Conservation (phyloP, 768 basidiomycete species). For the Rhodosporidiobolus odoratus region DNA sequence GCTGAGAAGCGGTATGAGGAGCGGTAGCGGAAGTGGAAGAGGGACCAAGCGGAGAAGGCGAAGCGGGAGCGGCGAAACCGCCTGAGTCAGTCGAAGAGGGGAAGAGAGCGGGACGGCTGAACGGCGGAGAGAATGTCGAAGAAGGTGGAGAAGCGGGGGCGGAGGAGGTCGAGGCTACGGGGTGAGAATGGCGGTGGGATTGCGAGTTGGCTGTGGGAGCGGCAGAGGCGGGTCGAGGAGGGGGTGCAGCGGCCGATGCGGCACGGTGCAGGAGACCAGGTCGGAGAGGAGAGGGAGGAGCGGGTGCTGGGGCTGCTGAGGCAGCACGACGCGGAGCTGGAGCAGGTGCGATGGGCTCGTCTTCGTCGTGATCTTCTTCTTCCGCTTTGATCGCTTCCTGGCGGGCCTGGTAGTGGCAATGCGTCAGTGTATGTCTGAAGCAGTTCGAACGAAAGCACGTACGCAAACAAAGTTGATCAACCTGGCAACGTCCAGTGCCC, state of each 20-base stretch:
- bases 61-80: neutral
- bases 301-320: slow-evolving; percentile 18
- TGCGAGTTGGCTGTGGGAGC: slow-evolving; percentile 1
- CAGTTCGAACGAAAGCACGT: neutral
- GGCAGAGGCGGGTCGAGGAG: slow-evolving; percentile 13
- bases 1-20: neutral
- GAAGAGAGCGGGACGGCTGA: neutral
- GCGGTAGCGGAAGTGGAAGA: neutral
- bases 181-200: neutral
- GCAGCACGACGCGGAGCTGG: slow-evolving; percentile 13
- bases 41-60: neutral
- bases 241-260: neutral
- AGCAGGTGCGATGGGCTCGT: neutral
- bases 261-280: slow-evolving; percentile 10
- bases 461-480: slow-evolving; percentile 39
- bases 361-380: slow-evolving; percentile 34
- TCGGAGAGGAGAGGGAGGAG: slow-evolving; percentile 15
- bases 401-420: slow-evolving; percentile 9
- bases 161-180: slow-evolving; percentile 1
- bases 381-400: slow-evolving; percentile 36
- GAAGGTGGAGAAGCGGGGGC: slow-evolving; percentile 27
- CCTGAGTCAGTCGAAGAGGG: neutral
- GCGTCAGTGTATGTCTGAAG: neutral
- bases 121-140: slow-evolving; percentile 19
- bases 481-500: slow-evolving; percentile 11